phyloP scores from a whole-genome alignment of 306 rosid species.

The Vicia villosa region DNA sequence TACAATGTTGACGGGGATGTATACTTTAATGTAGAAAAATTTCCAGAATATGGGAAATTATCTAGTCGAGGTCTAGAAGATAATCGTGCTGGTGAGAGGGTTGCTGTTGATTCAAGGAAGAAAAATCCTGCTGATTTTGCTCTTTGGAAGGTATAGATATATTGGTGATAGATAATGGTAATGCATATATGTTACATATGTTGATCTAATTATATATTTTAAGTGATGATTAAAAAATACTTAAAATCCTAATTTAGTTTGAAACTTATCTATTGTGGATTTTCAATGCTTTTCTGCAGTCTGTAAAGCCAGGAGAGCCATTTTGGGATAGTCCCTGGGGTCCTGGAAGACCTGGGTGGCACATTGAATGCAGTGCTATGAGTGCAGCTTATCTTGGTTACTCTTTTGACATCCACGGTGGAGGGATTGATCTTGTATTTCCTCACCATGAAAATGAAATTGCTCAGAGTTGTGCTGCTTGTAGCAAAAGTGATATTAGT shows the following conservation, averaged over 20 bases:
- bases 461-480: slow-evolving; percentile 99
- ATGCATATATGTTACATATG: slow-evolving; percentile 19
- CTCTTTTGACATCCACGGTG: slow-evolving; percentile 95
- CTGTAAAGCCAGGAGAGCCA: slow-evolving; percentile 94
- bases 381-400: slow-evolving; percentile 83
- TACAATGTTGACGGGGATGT: slow-evolving; percentile 86
- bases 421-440: slow-evolving; percentile 96
- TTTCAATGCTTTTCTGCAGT: slow-evolving; percentile 52
- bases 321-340: slow-evolving; percentile 99
- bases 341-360: slow-evolving; percentile 99
- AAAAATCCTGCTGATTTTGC: slow-evolving; percentile 97
- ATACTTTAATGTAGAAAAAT: slow-evolving; percentile 75
- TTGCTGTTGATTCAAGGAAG: slow-evolving; percentile 90
- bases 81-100: slow-evolving; percentile 97
- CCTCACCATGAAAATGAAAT: slow-evolving; percentile 99
- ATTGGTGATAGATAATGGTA: slow-evolving; percentile 18
- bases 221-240: slow-evolving; percentile 10
- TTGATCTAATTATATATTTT: slow-evolving; percentile 4
- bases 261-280: slow-evolving; percentile 27
- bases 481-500: slow-evolving; percentile 74
- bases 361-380: slow-evolving; percentile 99
- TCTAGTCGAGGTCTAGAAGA: slow-evolving; percentile 87
- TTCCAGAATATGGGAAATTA: slow-evolving; percentile 83
- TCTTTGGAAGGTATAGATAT: slow-evolving; percentile 79
- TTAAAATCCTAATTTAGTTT: slow-evolving; percentile 23